Evolutionary conservation across 225 moss, liverwort and hornwort species (phyloP), one percentile per base, ranked within the genome.

Genomic region (Physcomitrium patens): DNA sequence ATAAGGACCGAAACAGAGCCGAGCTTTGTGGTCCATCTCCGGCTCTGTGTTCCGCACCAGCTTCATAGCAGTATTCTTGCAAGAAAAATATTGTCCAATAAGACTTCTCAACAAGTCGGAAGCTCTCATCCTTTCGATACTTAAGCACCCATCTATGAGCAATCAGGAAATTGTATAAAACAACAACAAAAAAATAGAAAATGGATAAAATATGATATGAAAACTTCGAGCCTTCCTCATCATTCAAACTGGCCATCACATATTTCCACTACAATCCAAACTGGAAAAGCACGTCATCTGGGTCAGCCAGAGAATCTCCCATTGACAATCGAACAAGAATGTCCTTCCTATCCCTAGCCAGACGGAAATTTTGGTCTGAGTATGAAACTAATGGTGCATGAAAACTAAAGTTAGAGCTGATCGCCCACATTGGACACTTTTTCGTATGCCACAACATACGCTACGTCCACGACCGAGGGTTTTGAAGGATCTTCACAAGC

Each of bases 381-480:
- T 55, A 31, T 14, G 14, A 12, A 49, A 37, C 48, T 51, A 54
- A 43, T 42, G 11, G n/a, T 24, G 46, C 7, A 37, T 37, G 31
- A 4, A 37, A 37, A 37, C 31, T 37, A 37, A 43, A 24, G 61
- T 17, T 76, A n/a, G 51, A 63, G 19, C 42, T 42, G 50, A 60
- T 42, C 22, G 28, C 48, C 10, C 13, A 15, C 28, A 14, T 23
- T 58, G 24, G 19, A 14, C 46, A 28, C 3, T 18, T 74, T n/a
- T 64, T 24, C 23, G 59, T 31, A 64, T 66, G 23, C 46, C 24
- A 46, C 49, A 48, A 49, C 18, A 53, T 15, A 16, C 3, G 1
- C 20, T 63, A 85, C 2, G 85, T 70, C 90, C 90, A 90, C 2
- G 71, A 74, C 18, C 28, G 83, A 73, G 88, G 90, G 37, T 60